Conservation (phyloP, 148 eudicot species). For the Chenopodium quinoa region DNA sequence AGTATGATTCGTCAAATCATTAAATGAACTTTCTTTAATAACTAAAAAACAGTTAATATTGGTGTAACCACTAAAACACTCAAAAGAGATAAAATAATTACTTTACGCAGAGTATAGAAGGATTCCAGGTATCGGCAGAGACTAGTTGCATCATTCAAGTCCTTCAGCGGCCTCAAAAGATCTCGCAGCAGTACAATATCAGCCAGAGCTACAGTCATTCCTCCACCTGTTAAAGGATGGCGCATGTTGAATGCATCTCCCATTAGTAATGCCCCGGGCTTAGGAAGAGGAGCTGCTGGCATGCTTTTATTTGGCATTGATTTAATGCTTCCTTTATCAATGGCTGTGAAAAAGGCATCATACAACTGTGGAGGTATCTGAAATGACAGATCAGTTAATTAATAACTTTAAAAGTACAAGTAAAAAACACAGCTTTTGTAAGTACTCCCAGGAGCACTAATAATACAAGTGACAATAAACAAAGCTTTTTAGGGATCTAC, state of each 20-base stretch:
- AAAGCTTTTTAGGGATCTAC: background rate
- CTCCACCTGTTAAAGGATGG: conserved; percentile 89
- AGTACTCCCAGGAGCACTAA: background rate
- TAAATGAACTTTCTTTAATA: background rate
- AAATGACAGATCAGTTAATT: conserved; percentile 6
- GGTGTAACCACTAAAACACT: background rate
- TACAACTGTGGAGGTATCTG: conserved; percentile 72
- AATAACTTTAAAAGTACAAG: background rate
- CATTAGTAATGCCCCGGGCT: conserved; percentile 82
- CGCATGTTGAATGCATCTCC: conserved; percentile 97
- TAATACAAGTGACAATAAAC: background rate
- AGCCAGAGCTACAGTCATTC: conserved; percentile 91
- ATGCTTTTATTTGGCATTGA: conserved; percentile 86
- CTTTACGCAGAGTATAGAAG: conserved; percentile 84
- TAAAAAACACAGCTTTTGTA: background rate
- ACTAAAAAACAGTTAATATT: background rate
- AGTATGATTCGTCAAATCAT: background rate
- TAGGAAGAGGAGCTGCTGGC: conserved; percentile 81
- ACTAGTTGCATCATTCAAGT: conserved; percentile 59
- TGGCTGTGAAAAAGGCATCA: conserved; percentile 57
- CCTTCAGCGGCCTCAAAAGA: conserved; percentile 67
- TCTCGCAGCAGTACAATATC: conserved; percentile 74
- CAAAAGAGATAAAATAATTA: conserved; percentile 12
- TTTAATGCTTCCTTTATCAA: conserved; percentile 65
- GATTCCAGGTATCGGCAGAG: conserved; percentile 82